Conservation (phyloP, 2,329 filamentous ascomycete genomes). For the Elsinoe arachidis region DNA sequence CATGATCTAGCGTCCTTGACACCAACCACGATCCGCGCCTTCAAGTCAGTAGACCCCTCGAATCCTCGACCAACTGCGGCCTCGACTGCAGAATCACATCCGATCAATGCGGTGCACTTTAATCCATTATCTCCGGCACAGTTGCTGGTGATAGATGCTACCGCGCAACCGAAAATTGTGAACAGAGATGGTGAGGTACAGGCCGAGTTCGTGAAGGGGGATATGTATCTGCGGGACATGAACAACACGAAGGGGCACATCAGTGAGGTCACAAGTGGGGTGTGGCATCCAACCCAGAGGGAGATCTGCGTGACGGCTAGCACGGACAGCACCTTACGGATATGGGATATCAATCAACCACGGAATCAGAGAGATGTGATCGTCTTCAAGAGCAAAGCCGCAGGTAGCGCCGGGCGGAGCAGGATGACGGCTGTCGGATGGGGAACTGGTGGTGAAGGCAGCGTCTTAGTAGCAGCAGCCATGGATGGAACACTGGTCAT, state of each 20-base stretch:
- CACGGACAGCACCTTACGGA: conserved; percentile 87
- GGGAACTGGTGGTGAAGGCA: conserved; percentile 64
- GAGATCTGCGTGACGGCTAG: conserved; percentile 84
- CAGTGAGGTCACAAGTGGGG: conserved; percentile 78
- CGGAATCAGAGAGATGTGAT: conserved; percentile 86
- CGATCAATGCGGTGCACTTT: conserved; percentile 79
- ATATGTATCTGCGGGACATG: conserved; percentile 97
- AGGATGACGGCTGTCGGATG: conserved; percentile 91
- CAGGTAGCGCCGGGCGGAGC: conserved; percentile 79
- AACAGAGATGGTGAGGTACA: conserved; percentile 79
- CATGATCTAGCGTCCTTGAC: conserved; percentile 97
- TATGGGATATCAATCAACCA: conserved; percentile 94
- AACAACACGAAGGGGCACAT: conserved; percentile 96
- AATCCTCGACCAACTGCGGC: conserved; percentile 57
- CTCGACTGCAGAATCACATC: conserved; percentile 70
- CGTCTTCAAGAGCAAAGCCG: conserved; percentile 87
- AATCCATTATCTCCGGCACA: conserved; percentile 71
- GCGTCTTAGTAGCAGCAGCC: conserved; percentile 70
- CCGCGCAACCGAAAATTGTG: conserved; percentile 82
- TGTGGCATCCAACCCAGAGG: conserved; percentile 81
- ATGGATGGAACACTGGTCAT: conserved; percentile 85
- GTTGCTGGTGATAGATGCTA: conserved; percentile 79
- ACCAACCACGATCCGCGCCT: conserved; percentile 84
- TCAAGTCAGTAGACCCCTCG: conserved; percentile 84
- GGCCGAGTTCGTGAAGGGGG: conserved; percentile 88